Conservation (phyloP, 345 rosid genomes). For the Clausena lansium region DNA sequence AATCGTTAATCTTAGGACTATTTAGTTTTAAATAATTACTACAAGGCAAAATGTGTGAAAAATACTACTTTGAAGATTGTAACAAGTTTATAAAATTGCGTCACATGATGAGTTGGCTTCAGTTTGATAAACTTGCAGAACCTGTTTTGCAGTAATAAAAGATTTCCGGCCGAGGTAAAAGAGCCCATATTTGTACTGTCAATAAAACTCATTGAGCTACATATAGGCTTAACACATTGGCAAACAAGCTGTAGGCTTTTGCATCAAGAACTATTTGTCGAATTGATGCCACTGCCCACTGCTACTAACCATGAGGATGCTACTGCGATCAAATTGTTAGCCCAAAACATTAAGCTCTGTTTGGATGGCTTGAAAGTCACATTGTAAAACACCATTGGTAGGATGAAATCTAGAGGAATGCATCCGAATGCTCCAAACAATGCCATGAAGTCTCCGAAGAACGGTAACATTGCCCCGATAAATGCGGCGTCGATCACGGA, state of each 20-base stretch:
- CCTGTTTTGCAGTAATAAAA: too few relatives aligned
- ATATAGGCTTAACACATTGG: conserved; percentile 26
- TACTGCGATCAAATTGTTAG: conserved; percentile 13
- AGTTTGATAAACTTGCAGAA: too few relatives aligned
- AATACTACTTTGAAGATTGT: too few relatives aligned
- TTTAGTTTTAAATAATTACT: too few relatives aligned
- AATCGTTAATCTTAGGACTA: too few relatives aligned
- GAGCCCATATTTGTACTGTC: too few relatives aligned
- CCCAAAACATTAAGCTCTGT: conserved; percentile 8
- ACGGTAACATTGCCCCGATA: conserved; percentile 21
- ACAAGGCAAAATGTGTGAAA: too few relatives aligned
- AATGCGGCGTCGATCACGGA: conserved; percentile 13
- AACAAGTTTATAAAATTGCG: too few relatives aligned
- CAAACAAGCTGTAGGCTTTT: conserved; percentile 33
- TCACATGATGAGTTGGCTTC: too few relatives aligned
- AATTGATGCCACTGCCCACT: conserved; percentile 15
- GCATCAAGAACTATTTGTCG: conserved; percentile 27
- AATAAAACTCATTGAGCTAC: too few relatives aligned
- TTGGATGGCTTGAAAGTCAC: conserved; percentile 28
- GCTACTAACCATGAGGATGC: not conserved
- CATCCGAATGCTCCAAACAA: conserved; percentile 32
- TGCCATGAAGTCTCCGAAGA: conserved; percentile 29
- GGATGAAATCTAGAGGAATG: conserved; percentile 27
- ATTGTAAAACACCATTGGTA: conserved; percentile 27
- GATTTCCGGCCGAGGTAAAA: too few relatives aligned